A percentile compares a stretch with the other conserved stretches of the same genome.
phyloP scores from a whole-genome alignment of 2,329 filamentous ascomycete species.

The Aureobasidium sp. region DNA sequence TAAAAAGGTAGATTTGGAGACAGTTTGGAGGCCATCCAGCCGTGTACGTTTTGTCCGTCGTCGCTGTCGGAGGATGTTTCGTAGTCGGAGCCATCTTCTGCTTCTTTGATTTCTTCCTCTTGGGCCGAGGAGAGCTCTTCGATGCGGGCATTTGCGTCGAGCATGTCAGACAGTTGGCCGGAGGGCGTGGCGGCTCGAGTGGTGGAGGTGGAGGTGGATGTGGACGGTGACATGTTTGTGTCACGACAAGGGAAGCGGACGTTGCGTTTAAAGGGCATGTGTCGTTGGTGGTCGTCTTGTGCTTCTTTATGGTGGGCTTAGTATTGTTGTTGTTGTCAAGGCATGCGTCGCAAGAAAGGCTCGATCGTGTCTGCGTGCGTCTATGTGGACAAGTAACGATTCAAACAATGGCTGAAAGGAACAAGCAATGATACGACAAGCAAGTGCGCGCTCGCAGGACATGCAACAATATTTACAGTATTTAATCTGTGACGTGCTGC shows the following conservation, averaged over 20 bases:
- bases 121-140: conserved; percentile 28
- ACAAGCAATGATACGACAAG: background rate
- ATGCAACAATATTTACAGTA: no score
- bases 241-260: conserved; percentile 6
- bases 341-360: conserved; percentile 10
- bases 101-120: conserved; percentile 22
- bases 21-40: conserved; percentile 17
- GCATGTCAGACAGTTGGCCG: conserved; percentile 26
- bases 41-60: conserved; percentile 15
- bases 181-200: background rate
- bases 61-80: conserved; percentile 1
- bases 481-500: no score
- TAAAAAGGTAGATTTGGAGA: conserved; percentile 39
- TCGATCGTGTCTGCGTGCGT: background rate
- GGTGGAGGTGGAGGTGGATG: background rate
- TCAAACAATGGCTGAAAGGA: background rate
- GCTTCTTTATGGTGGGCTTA: conserved; percentile 12
- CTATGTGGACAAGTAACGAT: background rate
- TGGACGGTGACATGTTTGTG: conserved; percentile 2
- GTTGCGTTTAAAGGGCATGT: conserved; percentile 2
- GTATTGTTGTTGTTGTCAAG: conserved; percentile 20
- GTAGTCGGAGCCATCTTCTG: conserved; percentile 19
- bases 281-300: background rate
- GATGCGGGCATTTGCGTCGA: conserved; percentile 24
- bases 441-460: background rate